A percentile compares a stretch with the other conserved stretches of the same genome.
Evolutionary conservation across 1,284 basidiomycete genomes (phyloP).

Genomic region (Trametes hirsuta): DNA sequence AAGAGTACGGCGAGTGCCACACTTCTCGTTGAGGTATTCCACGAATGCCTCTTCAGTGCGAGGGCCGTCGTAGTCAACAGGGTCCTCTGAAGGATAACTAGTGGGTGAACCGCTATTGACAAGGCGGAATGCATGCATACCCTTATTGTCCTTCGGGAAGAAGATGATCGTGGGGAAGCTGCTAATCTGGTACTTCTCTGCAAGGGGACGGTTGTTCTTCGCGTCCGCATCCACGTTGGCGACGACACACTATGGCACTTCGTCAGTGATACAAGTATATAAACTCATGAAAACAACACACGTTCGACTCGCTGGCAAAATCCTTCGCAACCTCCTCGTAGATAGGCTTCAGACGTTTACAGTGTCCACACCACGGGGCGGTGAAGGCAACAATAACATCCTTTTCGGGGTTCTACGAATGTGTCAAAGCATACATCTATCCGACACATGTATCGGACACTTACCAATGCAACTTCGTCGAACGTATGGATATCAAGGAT

Average conservation of each 20-base stretch:
- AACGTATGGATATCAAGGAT: conserved; percentile 78
- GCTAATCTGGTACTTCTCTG: conserved; percentile 72
- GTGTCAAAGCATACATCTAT: conserved; percentile 1
- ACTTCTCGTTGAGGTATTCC: conserved; percentile 83
- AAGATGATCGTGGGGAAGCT: conserved; percentile 94
- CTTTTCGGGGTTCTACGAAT: conserved; percentile 67
- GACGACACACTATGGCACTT: conserved; percentile 67
- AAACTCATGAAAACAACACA: conserved; percentile 38
- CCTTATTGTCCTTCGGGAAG: conserved; percentile 72
- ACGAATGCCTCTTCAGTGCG: conserved; percentile 75
- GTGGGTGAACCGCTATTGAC: neutral
- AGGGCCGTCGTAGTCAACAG: conserved; percentile 68
- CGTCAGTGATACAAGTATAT: neutral
- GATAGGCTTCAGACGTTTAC: conserved; percentile 85
- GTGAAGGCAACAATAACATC: conserved; percentile 93
- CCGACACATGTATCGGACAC: conserved; percentile 22
- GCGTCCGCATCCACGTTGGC: conserved; percentile 93
- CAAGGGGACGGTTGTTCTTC: conserved; percentile 75
- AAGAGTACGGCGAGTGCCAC: conserved; percentile 82
- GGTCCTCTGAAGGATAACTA: conserved; percentile 41
- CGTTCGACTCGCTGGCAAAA: conserved; percentile 79
- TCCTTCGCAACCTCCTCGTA: conserved; percentile 85
- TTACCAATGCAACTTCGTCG: conserved; percentile 72
- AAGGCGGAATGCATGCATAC: neutral
- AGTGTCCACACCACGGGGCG: conserved; percentile 88